Percentiles rank a stretch among this genome's conserved stretches.
Conservation (phyloP, 306 rosid species). For the Vigna trinervia region DNA sequence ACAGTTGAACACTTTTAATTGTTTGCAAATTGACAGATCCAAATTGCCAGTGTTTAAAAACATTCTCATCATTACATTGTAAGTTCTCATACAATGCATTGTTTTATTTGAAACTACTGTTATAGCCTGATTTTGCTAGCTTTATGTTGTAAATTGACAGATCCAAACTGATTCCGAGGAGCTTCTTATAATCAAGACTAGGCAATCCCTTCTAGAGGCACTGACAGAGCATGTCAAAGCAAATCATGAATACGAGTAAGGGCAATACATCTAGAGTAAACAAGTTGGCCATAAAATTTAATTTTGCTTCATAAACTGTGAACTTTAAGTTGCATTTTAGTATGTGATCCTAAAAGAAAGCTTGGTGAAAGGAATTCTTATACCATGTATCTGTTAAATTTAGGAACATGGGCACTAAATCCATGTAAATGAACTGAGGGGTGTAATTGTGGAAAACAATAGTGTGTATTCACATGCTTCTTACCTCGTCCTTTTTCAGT, state of each 20-base stretch:
- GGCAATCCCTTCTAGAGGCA: constrained; percentile 89
- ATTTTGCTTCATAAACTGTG: constrained; percentile 1
- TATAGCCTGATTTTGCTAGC: constrained; percentile 30
- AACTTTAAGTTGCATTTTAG: constrained; percentile 19
- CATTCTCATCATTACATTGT: background rate
- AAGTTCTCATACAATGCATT: background rate
- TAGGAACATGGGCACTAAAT: constrained; percentile 11
- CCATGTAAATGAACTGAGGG: constrained; percentile 19
- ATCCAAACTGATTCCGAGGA: constrained; percentile 87
- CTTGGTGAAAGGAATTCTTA: constrained; percentile 28
- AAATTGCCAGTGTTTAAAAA: constrained; percentile 46
- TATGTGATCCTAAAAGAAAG: constrained; percentile 19
- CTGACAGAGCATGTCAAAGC: constrained; percentile 80
- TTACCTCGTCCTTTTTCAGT: constrained; percentile 53
- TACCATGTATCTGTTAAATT: constrained; percentile 14
- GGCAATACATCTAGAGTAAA: constrained; percentile 20
- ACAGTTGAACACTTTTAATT: background rate
- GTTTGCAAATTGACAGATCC: constrained; percentile 55
- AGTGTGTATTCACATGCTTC: constrained; percentile 8
- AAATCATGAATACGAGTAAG: constrained; percentile 91
- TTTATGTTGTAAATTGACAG: constrained; percentile 49
- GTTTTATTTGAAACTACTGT: constrained; percentile 13
- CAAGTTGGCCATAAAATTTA: constrained; percentile 16
- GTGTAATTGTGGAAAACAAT: background rate
- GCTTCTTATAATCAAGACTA: constrained; percentile 86